Percentiles rank a stretch among this genome's conserved stretches.
These are phyloP conservation scores for Orobanche coerulescens DNA, from an alignment of 257 asterid species.

Conservation along the genomic window DNA sequence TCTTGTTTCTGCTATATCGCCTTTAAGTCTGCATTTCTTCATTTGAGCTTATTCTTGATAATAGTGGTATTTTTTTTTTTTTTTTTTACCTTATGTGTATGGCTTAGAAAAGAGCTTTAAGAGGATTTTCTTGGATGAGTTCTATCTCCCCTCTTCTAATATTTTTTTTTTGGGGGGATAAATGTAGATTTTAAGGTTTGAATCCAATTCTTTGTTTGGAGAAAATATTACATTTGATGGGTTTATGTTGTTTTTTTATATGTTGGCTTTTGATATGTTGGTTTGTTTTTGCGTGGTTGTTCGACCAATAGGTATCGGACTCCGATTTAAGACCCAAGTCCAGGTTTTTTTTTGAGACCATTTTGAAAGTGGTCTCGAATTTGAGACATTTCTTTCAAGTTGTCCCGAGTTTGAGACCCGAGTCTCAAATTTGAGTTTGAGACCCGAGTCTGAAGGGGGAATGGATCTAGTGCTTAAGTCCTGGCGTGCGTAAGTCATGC, in stretches of 20 bases:
- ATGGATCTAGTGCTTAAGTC: too few relatives aligned
- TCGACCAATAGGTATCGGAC: too few relatives aligned
- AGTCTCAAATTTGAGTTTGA: too few relatives aligned
- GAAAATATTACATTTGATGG: constrained; percentile 4
- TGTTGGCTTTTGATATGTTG: constrained; percentile 13
- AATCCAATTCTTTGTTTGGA: constrained; percentile 32
- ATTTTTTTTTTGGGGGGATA: not conserved
- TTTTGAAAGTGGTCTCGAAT: too few relatives aligned
- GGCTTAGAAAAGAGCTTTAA: constrained; percentile 21
- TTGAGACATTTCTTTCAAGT: too few relatives aligned
- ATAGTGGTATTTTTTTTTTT: constrained; percentile 10
- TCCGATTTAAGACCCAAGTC: too few relatives aligned
- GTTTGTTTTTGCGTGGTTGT: constrained; percentile 12
- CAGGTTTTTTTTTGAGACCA: too few relatives aligned
- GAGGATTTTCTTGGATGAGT: constrained; percentile 26
- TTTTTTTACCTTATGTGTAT: constrained; percentile 31
- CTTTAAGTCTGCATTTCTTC: constrained; percentile 28
- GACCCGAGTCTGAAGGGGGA: too few relatives aligned
- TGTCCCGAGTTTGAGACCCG: too few relatives aligned
- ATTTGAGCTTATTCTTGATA: constrained; percentile 6
- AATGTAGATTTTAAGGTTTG: constrained; percentile 22
- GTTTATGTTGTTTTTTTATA: constrained; percentile 15
- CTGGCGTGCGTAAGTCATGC: too few relatives aligned
- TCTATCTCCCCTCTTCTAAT: constrained; percentile 13
- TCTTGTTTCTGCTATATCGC: constrained; percentile 21